Evolutionary conservation across 2,329 filamentous ascomycete species (phyloP).

Genomic region (Sporothrix luriei): DNA sequence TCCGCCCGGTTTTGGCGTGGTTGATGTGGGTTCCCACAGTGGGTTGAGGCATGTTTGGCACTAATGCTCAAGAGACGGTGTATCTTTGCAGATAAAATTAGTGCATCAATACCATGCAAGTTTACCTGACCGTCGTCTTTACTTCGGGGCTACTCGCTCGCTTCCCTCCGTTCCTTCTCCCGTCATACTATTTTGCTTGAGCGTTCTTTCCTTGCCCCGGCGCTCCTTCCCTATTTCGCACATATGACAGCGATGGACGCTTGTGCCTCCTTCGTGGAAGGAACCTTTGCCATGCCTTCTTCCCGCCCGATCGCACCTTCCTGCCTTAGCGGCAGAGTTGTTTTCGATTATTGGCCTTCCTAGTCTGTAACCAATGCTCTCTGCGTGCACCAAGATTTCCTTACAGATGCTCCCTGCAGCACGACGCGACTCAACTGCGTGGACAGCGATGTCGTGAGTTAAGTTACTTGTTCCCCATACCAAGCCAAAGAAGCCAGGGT

Average conservation of each 20-base stretch:
- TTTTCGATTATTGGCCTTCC: conserved; percentile 5
- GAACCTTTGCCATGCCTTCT: conserved; percentile 9
- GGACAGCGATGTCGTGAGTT: background rate
- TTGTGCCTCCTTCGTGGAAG: background rate
- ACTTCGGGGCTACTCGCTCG: background rate
- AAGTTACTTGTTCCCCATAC: conserved; percentile 6
- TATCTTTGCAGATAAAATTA: background rate
- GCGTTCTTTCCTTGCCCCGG: conserved; percentile 4
- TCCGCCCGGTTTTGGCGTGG: conserved; percentile 10
- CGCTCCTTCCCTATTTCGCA: conserved; percentile 14
- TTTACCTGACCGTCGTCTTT: background rate
- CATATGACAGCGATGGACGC: conserved; percentile 3
- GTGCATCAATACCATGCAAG: conserved; percentile 5
- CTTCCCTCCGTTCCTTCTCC: background rate
- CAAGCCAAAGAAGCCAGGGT: conserved; percentile 5
- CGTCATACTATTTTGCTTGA: background rate
- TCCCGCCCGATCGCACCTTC: conserved; percentile 9
- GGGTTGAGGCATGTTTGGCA: background rate
- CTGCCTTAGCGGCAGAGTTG: background rate
- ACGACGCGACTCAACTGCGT: conserved; percentile 15
- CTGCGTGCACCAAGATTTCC: background rate
- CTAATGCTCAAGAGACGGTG: background rate
- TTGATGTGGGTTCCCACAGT: conserved; percentile 4
- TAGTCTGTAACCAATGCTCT: conserved; percentile 8
- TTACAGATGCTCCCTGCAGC: conserved; percentile 7